Conservation (phyloP, 805 yeast species). For the Candida succiphila region DNA sequence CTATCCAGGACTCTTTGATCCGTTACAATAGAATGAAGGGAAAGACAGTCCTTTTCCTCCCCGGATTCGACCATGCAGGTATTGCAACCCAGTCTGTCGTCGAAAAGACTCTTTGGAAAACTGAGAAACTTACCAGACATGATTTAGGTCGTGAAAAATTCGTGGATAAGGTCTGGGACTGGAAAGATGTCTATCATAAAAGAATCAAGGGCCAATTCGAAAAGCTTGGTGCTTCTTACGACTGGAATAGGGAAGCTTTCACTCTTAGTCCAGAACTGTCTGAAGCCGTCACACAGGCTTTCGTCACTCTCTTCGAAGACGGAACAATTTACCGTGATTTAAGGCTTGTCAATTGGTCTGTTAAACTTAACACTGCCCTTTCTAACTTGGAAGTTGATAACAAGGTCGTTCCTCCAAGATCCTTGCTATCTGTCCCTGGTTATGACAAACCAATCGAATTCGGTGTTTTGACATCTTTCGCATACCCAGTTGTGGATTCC, state of each 20-base stretch:
- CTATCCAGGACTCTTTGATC: slow-evolving; percentile 89
- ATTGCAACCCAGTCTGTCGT: slow-evolving; percentile 98
- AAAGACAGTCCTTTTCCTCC: slow-evolving; percentile 82
- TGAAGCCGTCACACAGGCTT: slow-evolving; percentile 81
- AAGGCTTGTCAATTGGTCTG: slow-evolving; percentile 95
- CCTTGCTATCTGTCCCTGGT: slow-evolving; percentile 76
- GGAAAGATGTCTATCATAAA: slow-evolving; percentile 91
- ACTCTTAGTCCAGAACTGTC: slow-evolving; percentile 75
- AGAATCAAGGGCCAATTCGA: slow-evolving; percentile 79
- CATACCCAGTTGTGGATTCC: slow-evolving; percentile 77
- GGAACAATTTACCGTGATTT: slow-evolving; percentile 92
- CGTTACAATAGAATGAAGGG: slow-evolving; percentile 97
- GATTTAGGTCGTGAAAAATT: slow-evolving; percentile 92
- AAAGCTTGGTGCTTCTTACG: slow-evolving; percentile 92
- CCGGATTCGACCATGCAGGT: slow-evolving; percentile 99
- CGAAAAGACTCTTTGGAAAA: slow-evolving; percentile 89
- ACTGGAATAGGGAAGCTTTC: slow-evolving; percentile 92
- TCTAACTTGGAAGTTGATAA: slow-evolving; percentile 95
- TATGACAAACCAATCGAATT: slow-evolving; percentile 87
- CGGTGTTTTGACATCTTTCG: slow-evolving; percentile 94
- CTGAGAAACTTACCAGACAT: slow-evolving; percentile 82
- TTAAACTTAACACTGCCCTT: slow-evolving; percentile 85
- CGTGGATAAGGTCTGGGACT: slow-evolving; percentile 86
- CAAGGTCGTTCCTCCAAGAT: slow-evolving; percentile 77
- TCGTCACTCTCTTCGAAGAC: slow-evolving; percentile 85